These are phyloP conservation scores for Sicyos baderoa DNA, from an alignment of 306 rosid species.

Conservation along the genomic window DNA sequence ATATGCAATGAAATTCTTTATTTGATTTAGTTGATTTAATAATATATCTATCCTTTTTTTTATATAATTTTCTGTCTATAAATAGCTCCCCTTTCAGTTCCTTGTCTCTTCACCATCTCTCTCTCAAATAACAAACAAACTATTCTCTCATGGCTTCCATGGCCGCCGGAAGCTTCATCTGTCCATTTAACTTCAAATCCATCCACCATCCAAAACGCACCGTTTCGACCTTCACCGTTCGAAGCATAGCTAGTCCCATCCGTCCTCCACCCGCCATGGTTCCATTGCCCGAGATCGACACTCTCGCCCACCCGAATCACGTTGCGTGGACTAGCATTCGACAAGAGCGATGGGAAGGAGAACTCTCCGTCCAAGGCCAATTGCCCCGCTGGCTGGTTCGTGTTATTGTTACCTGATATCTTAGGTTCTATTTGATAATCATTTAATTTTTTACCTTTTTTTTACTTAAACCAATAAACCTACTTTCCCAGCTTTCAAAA, in stretches of 20 bases:
- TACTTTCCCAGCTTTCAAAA: too few relatives aligned
- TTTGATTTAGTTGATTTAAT: too few relatives aligned
- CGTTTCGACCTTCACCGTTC: constrained; percentile 26
- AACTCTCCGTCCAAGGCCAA: constrained; percentile 60
- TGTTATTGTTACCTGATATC: not conserved
- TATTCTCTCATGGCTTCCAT: constrained; percentile 5
- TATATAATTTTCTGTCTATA: not conserved
- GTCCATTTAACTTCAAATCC: not conserved
- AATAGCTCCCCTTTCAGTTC: not conserved
- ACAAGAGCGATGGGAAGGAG: constrained; percentile 89
- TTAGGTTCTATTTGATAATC: not conserved
- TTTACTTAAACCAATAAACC: too few relatives aligned
- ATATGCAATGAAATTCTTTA: not conserved
- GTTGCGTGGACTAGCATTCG: constrained; percentile 90
- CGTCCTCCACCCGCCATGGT: constrained; percentile 30
- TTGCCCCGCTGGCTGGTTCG: constrained; percentile 79
- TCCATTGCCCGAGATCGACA: constrained; percentile 25
- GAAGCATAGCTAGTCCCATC: constrained; percentile 49
- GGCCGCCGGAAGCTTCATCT: constrained; percentile 13
- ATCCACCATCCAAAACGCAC: constrained; percentile 12
- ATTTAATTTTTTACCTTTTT: too few relatives aligned
- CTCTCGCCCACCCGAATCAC: constrained; percentile 30
- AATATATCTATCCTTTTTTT: not conserved
- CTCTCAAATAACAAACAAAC: not conserved
- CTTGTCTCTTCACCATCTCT: not conserved